phyloP scores from a whole-genome alignment of 176 grass and related monocot species.

The Pontederia crassipes region DNA sequence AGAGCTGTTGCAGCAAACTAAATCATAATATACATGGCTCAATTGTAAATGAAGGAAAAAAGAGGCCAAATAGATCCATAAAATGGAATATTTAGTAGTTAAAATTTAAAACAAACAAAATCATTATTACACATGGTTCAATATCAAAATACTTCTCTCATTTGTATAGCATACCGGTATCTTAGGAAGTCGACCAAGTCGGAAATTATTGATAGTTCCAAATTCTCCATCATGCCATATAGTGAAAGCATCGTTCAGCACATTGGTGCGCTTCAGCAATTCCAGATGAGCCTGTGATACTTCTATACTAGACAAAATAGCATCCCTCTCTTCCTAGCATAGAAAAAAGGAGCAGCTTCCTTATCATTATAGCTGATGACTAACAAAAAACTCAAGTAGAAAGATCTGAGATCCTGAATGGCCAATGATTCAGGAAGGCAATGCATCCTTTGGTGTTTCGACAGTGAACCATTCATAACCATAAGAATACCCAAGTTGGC shows the following conservation, averaged over 20 bases:
- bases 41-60: background rate
- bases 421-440: background rate
- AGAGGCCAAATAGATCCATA: background rate
- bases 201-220: conserved; percentile 91
- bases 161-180: conserved; percentile 41
- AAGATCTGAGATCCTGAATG: background rate
- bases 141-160: too few relatives aligned
- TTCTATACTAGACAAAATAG: conserved; percentile 89
- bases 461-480: too few relatives aligned
- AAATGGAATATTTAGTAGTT: conserved; percentile 9
- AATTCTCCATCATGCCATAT: conserved; percentile 94
- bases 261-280: conserved; percentile 76
- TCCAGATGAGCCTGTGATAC: conserved; percentile 88
- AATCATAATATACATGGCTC: background rate
- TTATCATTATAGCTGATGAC: background rate
- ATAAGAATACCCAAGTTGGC: background rate
- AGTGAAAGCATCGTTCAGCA: conserved; percentile 82
- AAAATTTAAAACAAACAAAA: background rate
- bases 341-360: background rate
- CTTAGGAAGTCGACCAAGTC: conserved; percentile 65
- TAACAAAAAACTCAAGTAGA: background rate
- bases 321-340: conserved; percentile 88
- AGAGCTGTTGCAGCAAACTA: background rate
- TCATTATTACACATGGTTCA: too few relatives aligned
- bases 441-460: background rate